Evolutionary conservation across 1,139 yeast species (phyloP).

Genomic region (Zhuliangozyma blackwelliae): DNA sequence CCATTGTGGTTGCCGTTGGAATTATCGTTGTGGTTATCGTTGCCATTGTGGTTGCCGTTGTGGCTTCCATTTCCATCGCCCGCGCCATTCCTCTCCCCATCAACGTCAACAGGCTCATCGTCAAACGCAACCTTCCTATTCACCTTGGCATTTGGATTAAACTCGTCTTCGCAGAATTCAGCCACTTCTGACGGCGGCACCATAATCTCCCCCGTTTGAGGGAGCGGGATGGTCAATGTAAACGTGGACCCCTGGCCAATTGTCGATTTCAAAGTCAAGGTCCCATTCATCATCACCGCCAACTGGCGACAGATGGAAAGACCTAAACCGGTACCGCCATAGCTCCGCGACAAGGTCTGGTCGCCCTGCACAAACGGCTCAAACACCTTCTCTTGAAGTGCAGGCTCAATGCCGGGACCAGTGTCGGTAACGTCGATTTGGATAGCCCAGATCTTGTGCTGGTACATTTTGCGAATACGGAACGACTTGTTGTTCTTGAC

Average conservation of each 20-base stretch:
- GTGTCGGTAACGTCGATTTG: constrained; percentile 81
- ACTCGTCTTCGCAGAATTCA: constrained; percentile 42
- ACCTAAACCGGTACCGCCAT: constrained; percentile 96
- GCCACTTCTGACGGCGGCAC: constrained; percentile 36
- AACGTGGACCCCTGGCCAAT: constrained; percentile 80
- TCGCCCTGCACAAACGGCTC: constrained; percentile 98
- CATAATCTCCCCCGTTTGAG: constrained; percentile 60
- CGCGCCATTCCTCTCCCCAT: constrained; percentile 2
- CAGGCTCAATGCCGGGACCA: constrained; percentile 87
- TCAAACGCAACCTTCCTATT: constrained; percentile 39
- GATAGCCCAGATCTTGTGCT: constrained; percentile 53
- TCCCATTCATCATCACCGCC: constrained; percentile 85
- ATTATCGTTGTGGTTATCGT: not conserved
- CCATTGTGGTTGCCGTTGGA: no score
- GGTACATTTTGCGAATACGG: constrained; percentile 32
- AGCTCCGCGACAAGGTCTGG: constrained; percentile 84
- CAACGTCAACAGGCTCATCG: constrained; percentile 13
- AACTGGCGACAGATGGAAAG: constrained; percentile 88
- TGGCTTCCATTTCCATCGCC: constrained; percentile 3
- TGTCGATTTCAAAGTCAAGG: constrained; percentile 62
- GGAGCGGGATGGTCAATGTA: constrained; percentile 72
- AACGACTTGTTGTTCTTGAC: constrained; percentile 32
- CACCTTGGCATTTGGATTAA: constrained; percentile 32
- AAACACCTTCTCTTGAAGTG: constrained; percentile 76
- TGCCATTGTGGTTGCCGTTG: not conserved